Base-by-base conservation (phyloP, 2,329 filamentous ascomycete genomes). In the Calonectria pseudoreteaudii region DNA sequence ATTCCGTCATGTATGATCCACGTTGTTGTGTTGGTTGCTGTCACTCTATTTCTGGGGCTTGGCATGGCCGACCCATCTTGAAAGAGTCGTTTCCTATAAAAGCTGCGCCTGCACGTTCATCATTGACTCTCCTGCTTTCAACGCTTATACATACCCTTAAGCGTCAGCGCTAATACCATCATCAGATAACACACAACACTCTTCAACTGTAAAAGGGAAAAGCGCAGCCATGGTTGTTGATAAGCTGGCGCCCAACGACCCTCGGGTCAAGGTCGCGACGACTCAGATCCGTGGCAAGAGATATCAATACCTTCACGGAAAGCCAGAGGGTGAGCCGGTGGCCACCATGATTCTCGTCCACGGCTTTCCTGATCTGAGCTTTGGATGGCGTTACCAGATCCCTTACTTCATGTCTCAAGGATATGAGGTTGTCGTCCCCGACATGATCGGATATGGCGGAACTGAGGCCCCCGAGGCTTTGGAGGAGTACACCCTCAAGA, bases 361-460 rank as follows among this genome's bases (percentile, higher is more conserved):
- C 84, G 96, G 96, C 77, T 97, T 93, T 86, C 96, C 96, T 0
- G 95, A 98, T 84, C 85, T 97, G 23, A 91, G 91, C 11, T 92
- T 95, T 81, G 95, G 94, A 81, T 98, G 96, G 96, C 93, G 96
- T 75, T 93, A 94, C 85, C 96, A 98, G 84, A 94, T 98, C 73
- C 95, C 96, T 0, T 85, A 91, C 78, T 89, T 98, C 28, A 84
- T 94, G 41, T 89, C 92, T 8, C 87, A 95, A 71, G 93, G 93
- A 28, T 90, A 96, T 77, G 91, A 94, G 70, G 95, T 98, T 69
- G 91, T 98, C 30, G 94, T 92, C 14, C 94, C 95, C 0, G 95
- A 98, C 84, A 93, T 95, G 88, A 90, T 98, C 79, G 96, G 96
- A 75, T 98, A 97, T 83, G 94, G 94, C 31, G 90, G 91, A 72